Evolutionary conservation across 345 rosid genomes (phyloP), one percentile per base, ranked within the genome.

Genomic region (Citrus sp.): DNA sequence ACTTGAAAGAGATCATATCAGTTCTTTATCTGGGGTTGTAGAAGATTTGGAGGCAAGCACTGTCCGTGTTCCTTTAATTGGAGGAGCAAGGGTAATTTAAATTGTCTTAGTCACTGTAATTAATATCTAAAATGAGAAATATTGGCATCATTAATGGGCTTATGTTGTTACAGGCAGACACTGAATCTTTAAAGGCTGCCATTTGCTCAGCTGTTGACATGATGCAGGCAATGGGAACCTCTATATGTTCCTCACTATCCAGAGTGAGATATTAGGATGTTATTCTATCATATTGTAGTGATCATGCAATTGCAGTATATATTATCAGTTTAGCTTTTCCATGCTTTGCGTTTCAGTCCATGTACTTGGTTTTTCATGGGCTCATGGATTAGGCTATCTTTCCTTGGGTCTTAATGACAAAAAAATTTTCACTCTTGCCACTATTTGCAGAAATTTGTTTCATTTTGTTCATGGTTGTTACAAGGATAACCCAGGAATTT

Each of bases 31-130:
- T 74, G 95, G 94, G 74, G 92, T 92, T 68, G 87, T 89, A 68
- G 90, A 94, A 83, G 98, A 94, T 91, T 84, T 97, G 76, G 91
- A 94, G 87, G 97, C 98, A 3, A 90, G 89, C 84, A 97, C 99
- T 71, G 90, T 91, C 70, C 97, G 94, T 62, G 87, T 97, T 83
- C 99, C 99, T n/a, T 80, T 92, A 16, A 90, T 91, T 42, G 92
- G 92, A 74, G 98, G 97, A 80, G 92, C 98, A 86, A 88, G 86
- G 90, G 99, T 94, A 85, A 25, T 81, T 77, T 77, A 16, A 30
- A 24, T 80, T 79, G 67, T 74, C 37, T 38, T 35, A 37, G 68
- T 66, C 7, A 42, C 18, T 28, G 56, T 40, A 34, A 35, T 61
- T 71, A 14, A 67, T 65, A 71, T 72, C 69, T 54, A 46, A 73